A percentile compares a stretch with the other conserved stretches of the same genome.
These are phyloP conservation scores for Dendryphion nanum DNA, from an alignment of 2,329 filamentous ascomycete species.

Conservation along the genomic window DNA sequence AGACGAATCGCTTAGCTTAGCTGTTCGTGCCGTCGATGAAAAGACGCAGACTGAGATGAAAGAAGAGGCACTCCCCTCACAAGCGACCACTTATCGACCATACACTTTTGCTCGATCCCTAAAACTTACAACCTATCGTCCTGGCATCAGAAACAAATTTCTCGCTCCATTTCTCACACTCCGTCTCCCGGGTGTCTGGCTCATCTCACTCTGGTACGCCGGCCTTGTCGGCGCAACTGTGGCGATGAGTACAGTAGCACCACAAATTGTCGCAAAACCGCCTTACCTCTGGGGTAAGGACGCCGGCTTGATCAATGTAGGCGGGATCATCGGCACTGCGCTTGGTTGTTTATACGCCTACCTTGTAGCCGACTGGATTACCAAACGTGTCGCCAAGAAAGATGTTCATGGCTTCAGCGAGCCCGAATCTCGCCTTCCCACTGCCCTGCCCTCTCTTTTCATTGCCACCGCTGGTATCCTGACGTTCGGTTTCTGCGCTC, in stretches of 20 bases:
- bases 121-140: conserved; percentile 34
- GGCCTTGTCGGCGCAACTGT: conserved; percentile 43
- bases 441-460: conserved; percentile 39
- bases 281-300: conserved; percentile 44
- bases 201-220: conserved; percentile 43
- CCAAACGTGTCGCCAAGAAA: conserved; percentile 36
- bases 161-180: conserved; percentile 38
- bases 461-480: conserved; percentile 39
- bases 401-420: conserved; percentile 39
- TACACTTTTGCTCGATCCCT: conserved; percentile 39
- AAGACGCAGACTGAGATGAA: conserved; percentile 11
- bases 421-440: conserved; percentile 40
- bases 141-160: conserved; percentile 34
- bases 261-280: conserved; percentile 37
- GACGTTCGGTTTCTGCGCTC: conserved; percentile 41
- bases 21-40: not conserved
- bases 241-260: conserved; percentile 37
- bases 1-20: conserved; percentile 5
- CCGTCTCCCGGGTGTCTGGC: conserved; percentile 42
- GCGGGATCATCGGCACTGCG: conserved; percentile 37
- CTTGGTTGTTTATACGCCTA: conserved; percentile 40
- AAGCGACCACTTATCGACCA: conserved; percentile 16
- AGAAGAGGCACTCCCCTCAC: conserved; percentile 9
- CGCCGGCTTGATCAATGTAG: conserved; percentile 40
- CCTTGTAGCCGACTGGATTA: conserved; percentile 37